Evolutionary conservation across 768 basidiomycete species (phyloP).

Genomic region (Piloderma croceum): DNA sequence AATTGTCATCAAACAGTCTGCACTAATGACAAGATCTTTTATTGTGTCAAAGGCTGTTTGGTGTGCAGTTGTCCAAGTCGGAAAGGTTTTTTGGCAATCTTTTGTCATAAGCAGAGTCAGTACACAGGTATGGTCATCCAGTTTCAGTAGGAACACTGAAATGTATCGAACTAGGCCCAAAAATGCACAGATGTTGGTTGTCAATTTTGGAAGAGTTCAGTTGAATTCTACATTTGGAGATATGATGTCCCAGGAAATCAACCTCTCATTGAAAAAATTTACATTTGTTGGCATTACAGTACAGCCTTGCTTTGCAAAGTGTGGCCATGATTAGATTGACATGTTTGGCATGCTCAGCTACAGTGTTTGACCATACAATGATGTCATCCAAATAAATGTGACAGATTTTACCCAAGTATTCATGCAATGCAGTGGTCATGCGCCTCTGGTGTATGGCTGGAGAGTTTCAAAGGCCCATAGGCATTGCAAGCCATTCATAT

Average conservation of each 20-base stretch:
- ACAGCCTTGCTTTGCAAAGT: too few species aligned
- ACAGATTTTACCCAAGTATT: too few species aligned
- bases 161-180: constrained; percentile 27
- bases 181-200: constrained; percentile 16
- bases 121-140: constrained; percentile 25
- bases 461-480: too few species aligned
- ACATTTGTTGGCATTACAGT: too few species aligned
- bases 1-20: constrained; percentile 25
- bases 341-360: too few species aligned
- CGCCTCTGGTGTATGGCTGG: too few species aligned
- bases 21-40: constrained; percentile 22
- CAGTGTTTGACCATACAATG: too few species aligned
- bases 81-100: constrained; percentile 15
- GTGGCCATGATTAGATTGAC: too few species aligned
- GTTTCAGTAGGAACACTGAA: constrained; percentile 20
- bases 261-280: constrained; percentile 21
- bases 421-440: too few species aligned
- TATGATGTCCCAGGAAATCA: constrained; percentile 24
- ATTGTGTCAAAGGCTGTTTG: constrained; percentile 32
- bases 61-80: constrained; percentile 21
- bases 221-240: constrained; percentile 21
- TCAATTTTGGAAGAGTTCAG: constrained; percentile 20
- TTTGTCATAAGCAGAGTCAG: constrained; percentile 21
- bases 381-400: too few species aligned
- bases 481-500: too few species aligned